Evolutionary conservation across 306 rosid genomes (phyloP), one percentile per base, ranked within the genome.

Genomic region (Styphnolobium japonicum): DNA sequence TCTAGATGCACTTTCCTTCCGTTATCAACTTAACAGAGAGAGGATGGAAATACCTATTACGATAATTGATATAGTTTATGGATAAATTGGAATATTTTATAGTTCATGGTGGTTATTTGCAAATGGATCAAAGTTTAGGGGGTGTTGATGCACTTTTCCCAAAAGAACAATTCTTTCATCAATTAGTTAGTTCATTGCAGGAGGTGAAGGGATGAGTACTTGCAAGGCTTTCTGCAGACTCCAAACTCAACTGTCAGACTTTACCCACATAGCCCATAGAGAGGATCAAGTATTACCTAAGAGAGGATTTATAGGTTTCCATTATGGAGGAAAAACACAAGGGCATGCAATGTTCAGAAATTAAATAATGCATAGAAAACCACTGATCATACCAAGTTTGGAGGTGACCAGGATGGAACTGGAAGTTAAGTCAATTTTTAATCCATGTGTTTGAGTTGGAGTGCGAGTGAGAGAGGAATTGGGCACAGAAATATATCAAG

Each of bases 191-290:
- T 39, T 66, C 18, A 42, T 67, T 25, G 33, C 14, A 25, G 63
- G 16, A 39, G 14, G 0, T 3, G 43, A 25, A 78, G 48, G 56
- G 48, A 55, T 78, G 45, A 51, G 29, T 18, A n/a, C 46, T 37
- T 78, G 67, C 58, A 67, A 79, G 42, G 29, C 75, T 21, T 42
- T n/a, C n/a, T n/a, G n/a, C n/a, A 67, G 37, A 42, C 29, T n/a
- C n/a, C 60, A 53, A 0, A 53, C 23, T 39, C 19, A 53, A 63
- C 69, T 45, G 27, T 53, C 58, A 10, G 15, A 37, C 25, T 39
- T 57, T 18, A 61, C 23, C 36, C 71, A 69, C 4, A n/a, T 58
- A 21, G 57, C 73, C 62, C 51, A 21, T 52, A 14, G 42, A 70
- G 42, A 77, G 73, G 46, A 37, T 65, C 51, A 21, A 15, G 25